Evolutionary conservation across 2,329 filamentous ascomycete genomes (phyloP).

Genomic region (Colletotrichum sp.): DNA sequence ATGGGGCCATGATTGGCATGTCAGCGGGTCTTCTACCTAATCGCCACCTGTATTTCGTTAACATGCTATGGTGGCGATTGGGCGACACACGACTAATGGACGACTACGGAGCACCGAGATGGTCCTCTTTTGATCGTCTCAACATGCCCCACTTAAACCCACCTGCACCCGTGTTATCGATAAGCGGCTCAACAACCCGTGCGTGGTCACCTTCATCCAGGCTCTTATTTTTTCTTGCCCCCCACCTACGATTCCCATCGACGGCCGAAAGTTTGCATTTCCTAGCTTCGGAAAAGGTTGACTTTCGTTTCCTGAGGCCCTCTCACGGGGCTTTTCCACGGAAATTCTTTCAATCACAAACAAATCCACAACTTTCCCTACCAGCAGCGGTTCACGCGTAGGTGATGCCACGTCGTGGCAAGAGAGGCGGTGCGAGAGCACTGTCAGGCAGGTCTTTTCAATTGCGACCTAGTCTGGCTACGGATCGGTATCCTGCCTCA

Average conservation of each 20-base stretch:
- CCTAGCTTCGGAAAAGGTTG: not conserved
- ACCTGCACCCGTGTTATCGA: not conserved
- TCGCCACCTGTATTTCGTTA: not conserved
- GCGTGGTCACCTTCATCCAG: not conserved
- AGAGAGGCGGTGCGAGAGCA: slow-evolving; percentile 5
- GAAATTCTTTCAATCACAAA: not conserved
- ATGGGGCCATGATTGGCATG: not conserved
- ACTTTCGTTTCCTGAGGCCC: not conserved
- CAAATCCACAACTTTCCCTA: not conserved
- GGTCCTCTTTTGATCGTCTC: not conserved
- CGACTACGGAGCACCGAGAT: not conserved
- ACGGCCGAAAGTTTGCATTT: not conserved
- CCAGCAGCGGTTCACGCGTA: not conserved
- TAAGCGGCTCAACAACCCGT: not conserved
- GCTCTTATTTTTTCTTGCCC: not conserved
- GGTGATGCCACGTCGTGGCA: slow-evolving; percentile 14
- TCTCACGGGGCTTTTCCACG: not conserved
- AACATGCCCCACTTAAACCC: not conserved
- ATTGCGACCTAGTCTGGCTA: not conserved
- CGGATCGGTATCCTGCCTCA: not conserved
- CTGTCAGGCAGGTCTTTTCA: not conserved
- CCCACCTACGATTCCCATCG: not conserved
- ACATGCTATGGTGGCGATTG: not conserved
- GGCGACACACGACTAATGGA: not conserved
- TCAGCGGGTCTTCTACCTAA: not conserved